Conservation (phyloP, 75 land plant species). For the Cryptomeria japonica region DNA sequence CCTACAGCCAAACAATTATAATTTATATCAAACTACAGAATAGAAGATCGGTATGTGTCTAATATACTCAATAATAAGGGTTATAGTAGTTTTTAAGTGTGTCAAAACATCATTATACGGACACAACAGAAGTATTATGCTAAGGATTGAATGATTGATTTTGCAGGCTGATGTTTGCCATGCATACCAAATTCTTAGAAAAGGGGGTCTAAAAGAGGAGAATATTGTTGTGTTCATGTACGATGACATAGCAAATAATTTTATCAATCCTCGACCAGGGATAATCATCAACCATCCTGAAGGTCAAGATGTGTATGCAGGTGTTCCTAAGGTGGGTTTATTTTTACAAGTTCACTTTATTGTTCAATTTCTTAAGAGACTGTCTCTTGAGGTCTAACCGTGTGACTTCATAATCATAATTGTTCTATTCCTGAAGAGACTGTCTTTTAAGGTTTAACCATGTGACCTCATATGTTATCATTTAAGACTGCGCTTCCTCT, state of each 20-base stretch:
- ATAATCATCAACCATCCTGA: constrained; percentile 75
- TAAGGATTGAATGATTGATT: constrained; percentile 1
- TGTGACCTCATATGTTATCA: not conserved
- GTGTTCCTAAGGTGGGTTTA: constrained; percentile 80
- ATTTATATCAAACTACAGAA: not conserved
- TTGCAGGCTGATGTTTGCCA: constrained; percentile 89
- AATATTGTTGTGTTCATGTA: constrained; percentile 91
- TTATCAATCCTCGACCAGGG: constrained; percentile 72
- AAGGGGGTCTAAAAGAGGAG: constrained; percentile 83
- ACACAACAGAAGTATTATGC: not conserved
- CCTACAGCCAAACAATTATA: not conserved
- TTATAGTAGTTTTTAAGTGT: not conserved
- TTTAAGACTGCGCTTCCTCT: not conserved
- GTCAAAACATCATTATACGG: not conserved
- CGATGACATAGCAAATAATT: constrained; percentile 80
- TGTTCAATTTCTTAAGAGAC: not conserved
- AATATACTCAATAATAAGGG: not conserved
- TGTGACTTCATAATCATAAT: not conserved
- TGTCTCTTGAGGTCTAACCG: not conserved
- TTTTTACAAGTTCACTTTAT: not conserved
- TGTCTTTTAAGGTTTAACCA: not conserved
- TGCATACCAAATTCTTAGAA: constrained; percentile 85
- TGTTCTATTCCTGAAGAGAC: not conserved
- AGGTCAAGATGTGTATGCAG: constrained; percentile 79
- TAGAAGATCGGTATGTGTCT: not conserved